Conservation (phyloP, 352 stramenopile genomes). For the Pythium aristosporum region DNA sequence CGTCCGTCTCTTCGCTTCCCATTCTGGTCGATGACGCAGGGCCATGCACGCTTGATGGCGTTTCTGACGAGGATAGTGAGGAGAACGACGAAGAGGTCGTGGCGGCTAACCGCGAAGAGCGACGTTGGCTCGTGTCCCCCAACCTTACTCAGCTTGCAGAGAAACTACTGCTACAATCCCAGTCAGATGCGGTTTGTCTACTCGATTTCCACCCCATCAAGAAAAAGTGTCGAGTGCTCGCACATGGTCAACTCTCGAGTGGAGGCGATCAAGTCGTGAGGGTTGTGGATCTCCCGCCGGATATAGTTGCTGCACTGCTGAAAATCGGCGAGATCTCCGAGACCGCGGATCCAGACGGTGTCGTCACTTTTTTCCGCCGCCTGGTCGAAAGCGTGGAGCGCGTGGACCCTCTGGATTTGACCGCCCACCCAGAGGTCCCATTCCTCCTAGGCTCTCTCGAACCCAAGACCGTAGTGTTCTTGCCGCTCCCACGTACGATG, state of each 20-base stretch:
- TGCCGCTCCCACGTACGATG: slow-evolving; percentile 47
- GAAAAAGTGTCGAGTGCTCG: slow-evolving; percentile 39
- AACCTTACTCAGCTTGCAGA: slow-evolving; percentile 34
- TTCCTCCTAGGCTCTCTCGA: slow-evolving; percentile 18
- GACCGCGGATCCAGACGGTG: neutral
- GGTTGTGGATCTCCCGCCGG: slow-evolving; percentile 3
- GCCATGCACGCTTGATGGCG: slow-evolving; percentile 7
- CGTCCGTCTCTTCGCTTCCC: slow-evolving; percentile 15
- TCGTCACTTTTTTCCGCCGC: slow-evolving; percentile 30
- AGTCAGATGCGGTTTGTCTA: slow-evolving; percentile 44
- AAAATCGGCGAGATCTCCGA: slow-evolving; percentile 19
- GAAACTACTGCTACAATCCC: slow-evolving; percentile 27
- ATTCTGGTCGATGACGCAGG: neutral
- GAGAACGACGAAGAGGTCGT: slow-evolving; percentile 24
- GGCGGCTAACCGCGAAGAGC: slow-evolving; percentile 27
- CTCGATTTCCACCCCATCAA: slow-evolving; percentile 47
- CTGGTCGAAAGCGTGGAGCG: slow-evolving; percentile 42
- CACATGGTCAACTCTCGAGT: slow-evolving; percentile 2
- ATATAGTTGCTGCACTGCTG: slow-evolving; percentile 9
- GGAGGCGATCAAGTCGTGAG: neutral
- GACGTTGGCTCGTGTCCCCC: slow-evolving; percentile 32
- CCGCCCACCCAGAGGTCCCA: slow-evolving; percentile 31
- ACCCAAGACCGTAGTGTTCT: slow-evolving; percentile 38
- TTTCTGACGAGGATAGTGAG: slow-evolving; percentile 20
- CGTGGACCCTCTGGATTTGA: slow-evolving; percentile 40